phyloP scores from a whole-genome alignment of 1,139 yeast genomes.

The Meyerozyma sp. region DNA sequence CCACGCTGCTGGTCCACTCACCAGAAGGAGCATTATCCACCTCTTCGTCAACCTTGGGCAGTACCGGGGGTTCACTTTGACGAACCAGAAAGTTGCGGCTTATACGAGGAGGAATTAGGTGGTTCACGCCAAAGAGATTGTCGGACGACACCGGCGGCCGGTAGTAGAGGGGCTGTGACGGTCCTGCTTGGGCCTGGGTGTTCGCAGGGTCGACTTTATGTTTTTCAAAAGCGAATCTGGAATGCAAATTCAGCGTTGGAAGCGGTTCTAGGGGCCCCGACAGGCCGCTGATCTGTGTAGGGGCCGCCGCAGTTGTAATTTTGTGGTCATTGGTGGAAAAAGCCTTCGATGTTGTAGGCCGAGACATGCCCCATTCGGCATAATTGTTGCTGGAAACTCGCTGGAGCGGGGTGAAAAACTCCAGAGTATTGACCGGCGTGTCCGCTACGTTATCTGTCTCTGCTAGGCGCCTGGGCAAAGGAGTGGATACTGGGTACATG shows the following conservation, averaged over 20 bases:
- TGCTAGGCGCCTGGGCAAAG: not conserved
- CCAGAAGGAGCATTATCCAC: slow-evolving; percentile 23
- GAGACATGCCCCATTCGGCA: not conserved
- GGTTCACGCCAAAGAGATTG: not conserved
- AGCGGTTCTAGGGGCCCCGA: not conserved
- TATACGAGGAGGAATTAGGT: not conserved
- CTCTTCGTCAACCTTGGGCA: not conserved
- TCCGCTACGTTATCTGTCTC: not conserved
- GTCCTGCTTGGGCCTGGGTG: not conserved
- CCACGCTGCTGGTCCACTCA: slow-evolving; percentile 38
- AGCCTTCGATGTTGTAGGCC: not conserved
- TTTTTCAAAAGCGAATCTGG: not conserved
- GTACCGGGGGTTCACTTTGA: not conserved
- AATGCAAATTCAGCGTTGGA: not conserved
- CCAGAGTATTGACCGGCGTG: not conserved
- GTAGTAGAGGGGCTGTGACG: not conserved
- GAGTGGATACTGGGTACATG: not conserved
- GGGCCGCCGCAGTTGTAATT: not conserved
- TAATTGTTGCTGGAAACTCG: not conserved
- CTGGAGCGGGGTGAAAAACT: not conserved
- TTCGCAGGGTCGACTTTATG: not conserved
- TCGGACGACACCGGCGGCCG: slow-evolving; percentile 1
- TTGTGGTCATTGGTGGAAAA: not conserved
- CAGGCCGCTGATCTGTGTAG: not conserved
- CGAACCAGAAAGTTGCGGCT: not conserved